Conservation (phyloP, 352 stramenopile species). For the Thalassiosira hispida region DNA sequence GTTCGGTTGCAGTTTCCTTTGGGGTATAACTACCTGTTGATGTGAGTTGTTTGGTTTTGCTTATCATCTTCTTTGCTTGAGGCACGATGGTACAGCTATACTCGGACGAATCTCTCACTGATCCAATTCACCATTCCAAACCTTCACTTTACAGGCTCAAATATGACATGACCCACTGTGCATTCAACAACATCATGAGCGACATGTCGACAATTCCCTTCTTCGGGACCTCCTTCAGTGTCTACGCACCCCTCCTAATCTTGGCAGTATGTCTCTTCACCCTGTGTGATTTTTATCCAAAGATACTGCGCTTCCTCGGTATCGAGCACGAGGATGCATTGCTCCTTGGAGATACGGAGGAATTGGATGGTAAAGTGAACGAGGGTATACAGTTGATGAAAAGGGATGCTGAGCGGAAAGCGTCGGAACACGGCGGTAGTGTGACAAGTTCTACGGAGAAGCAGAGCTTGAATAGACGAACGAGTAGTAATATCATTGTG, state of each 20-base stretch:
- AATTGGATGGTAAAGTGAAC: conserved; percentile 56
- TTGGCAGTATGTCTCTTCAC: conserved; percentile 79
- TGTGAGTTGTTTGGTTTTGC: conserved; percentile 47
- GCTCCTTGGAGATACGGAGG: conserved; percentile 54
- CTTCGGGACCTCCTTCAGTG: conserved; percentile 79
- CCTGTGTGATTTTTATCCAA: conserved; percentile 66
- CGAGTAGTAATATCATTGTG: background rate
- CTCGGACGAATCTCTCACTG: too few relatives aligned
- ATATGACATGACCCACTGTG: conserved; percentile 60
- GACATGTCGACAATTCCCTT: conserved; percentile 84
- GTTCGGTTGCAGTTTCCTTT: conserved; percentile 75
- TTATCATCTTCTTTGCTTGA: background rate
- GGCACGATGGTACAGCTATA: background rate
- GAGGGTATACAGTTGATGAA: conserved; percentile 64
- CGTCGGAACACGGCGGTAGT: background rate
- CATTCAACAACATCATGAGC: conserved; percentile 80
- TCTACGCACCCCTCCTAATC: conserved; percentile 82
- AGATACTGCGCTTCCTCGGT: conserved; percentile 52
- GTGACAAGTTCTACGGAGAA: background rate
- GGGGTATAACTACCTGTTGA: conserved; percentile 83
- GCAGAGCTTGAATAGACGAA: conserved; percentile 28
- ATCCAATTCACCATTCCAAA: conserved; percentile 2
- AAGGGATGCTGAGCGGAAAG: conserved; percentile 35
- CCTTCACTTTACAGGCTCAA: conserved; percentile 56
- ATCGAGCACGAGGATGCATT: conserved; percentile 71